Conservation (phyloP, 306 rosid genomes). For the Potentilla sterilis region DNA sequence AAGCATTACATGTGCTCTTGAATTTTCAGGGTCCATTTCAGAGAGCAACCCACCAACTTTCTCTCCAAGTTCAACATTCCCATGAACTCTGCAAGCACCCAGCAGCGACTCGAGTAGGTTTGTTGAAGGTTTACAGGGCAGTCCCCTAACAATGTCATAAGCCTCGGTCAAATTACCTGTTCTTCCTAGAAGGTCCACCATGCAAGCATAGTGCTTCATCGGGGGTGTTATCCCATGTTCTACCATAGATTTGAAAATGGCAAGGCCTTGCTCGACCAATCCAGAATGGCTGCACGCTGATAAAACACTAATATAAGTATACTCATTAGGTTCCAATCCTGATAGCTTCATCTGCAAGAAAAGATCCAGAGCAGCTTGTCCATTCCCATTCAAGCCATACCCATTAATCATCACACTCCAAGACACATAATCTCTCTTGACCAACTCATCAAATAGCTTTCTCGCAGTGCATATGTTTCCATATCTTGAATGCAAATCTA, state of each 20-base stretch:
- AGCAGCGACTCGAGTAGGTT: conserved; percentile 30
- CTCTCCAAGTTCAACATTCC: conserved; percentile 30
- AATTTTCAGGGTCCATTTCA: conserved; percentile 27
- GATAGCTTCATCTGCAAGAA: conserved; percentile 30
- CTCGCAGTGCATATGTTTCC: conserved; percentile 29
- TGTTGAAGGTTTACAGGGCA: conserved; percentile 24
- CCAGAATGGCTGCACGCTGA: conserved; percentile 41
- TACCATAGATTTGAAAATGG: conserved; percentile 29
- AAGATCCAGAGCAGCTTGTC: conserved; percentile 35
- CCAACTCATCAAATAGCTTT: conserved; percentile 28
- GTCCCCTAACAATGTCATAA: conserved; percentile 21
- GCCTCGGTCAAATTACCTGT: conserved; percentile 35
- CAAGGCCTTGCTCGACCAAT: conserved; percentile 28
- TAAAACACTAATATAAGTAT: conserved; percentile 27
- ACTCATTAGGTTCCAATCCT: conserved; percentile 21
- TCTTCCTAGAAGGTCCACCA: conserved; percentile 42
- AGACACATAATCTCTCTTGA: conserved; percentile 25
- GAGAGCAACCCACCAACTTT: conserved; percentile 16
- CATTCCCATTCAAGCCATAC: conserved; percentile 34
- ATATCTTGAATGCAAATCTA: conserved; percentile 34
- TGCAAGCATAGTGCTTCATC: conserved; percentile 34
- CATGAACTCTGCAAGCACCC: conserved; percentile 35
- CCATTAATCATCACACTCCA: conserved; percentile 39
- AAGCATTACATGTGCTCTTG: conserved; percentile 31
- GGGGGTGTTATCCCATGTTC: conserved; percentile 16